A percentile compares a stretch with the other conserved stretches of the same genome.
Evolutionary conservation across 768 basidiomycete genomes (phyloP).

Genomic region (Serendipita vermifera): DNA sequence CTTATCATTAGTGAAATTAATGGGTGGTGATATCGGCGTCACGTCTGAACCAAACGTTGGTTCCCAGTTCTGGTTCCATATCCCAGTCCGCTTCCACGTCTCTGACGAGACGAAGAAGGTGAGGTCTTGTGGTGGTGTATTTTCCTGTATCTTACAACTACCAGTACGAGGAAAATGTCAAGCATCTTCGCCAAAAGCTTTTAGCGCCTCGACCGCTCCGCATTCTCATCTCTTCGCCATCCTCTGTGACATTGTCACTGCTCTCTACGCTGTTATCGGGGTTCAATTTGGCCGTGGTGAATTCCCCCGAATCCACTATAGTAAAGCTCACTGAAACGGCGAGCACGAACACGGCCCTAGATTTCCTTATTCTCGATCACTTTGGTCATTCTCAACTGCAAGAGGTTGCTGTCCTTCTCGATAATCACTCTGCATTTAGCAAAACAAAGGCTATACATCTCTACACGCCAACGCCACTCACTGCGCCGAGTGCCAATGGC

Average conservation of each 20-base stretch:
- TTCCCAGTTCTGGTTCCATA: constrained; percentile 61
- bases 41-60: constrained; percentile 50
- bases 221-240: constrained; percentile 46
- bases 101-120: constrained; percentile 48
- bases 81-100: constrained; percentile 47
- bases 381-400: constrained; percentile 48
- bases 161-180: constrained; percentile 37
- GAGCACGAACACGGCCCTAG: constrained; percentile 29
- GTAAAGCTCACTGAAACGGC: constrained; percentile 27
- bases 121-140: constrained; percentile 5
- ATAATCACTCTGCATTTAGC: constrained; percentile 27
- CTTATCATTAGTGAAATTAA: constrained; percentile 58
- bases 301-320: constrained; percentile 36
- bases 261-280: constrained; percentile 44
- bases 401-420: constrained; percentile 40
- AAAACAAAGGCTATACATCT: constrained; percentile 58
- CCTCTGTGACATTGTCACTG: constrained; percentile 42
- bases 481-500: constrained; percentile 7
- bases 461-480: constrained; percentile 49
- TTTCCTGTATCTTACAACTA: neutral
- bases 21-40: constrained; percentile 62
- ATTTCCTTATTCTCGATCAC: constrained; percentile 57
- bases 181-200: constrained; percentile 35
- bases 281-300: constrained; percentile 35
- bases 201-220: constrained; percentile 34